Percentiles rank a stretch among this genome's conserved stretches.
phyloP scores from a whole-genome alignment of 1,139 yeast species.

The Kodamaea derodonti region DNA sequence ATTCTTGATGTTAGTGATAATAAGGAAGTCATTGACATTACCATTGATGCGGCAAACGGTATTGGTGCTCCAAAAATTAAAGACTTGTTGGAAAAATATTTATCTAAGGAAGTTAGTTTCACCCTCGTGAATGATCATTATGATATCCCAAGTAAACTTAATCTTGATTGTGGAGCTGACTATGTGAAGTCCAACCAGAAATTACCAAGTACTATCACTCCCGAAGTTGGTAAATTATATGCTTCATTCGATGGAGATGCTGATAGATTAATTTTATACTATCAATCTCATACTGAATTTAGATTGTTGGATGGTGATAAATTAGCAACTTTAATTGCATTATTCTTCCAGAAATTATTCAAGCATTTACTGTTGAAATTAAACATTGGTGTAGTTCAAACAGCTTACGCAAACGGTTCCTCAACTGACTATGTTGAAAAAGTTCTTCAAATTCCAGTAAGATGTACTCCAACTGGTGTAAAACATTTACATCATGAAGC shows the following conservation, averaged over 20 bases:
- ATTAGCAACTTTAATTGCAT: constrained; percentile 80
- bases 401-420: constrained; percentile 96
- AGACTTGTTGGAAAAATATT: constrained; percentile 41
- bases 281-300: constrained; percentile 46
- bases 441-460: constrained; percentile 68
- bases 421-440: constrained; percentile 71
- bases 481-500: constrained; percentile 93
- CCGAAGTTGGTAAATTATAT: constrained; percentile 45
- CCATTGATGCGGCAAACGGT: constrained; percentile 91
- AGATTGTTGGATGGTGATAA: constrained; percentile 89
- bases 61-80: constrained; percentile 82
- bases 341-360: constrained; percentile 55
- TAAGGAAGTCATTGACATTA: constrained; percentile 39
- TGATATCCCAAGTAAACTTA: constrained; percentile 54
- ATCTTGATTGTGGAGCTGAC: constrained; percentile 91
- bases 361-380: constrained; percentile 36
- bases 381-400: constrained; percentile 84
- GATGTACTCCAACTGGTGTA: constrained; percentile 93
- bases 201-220: constrained; percentile 60
- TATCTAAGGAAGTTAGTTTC: constrained; percentile 39
- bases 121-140: constrained; percentile 60
- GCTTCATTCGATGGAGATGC: constrained; percentile 98
- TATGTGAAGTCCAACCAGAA: constrained; percentile 85
- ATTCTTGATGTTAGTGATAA: constrained; percentile 21
- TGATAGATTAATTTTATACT: constrained; percentile 88